Conservation (phyloP, 2,329 filamentous ascomycete genomes). For the Stagonosporopsis vannaccii region DNA sequence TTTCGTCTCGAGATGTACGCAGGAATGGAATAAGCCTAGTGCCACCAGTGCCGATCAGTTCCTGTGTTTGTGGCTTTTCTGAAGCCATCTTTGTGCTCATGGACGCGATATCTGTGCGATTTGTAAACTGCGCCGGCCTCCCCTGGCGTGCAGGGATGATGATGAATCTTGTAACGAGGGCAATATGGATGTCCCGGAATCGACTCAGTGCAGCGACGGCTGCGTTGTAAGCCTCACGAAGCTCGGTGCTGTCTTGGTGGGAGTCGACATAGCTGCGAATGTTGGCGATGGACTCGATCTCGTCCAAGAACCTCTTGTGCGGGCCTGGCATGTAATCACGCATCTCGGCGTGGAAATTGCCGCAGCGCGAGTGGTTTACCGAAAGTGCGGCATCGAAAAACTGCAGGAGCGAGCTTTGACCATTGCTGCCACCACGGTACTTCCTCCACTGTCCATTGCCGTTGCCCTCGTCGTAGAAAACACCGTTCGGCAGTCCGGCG, state of each 20-base stretch:
- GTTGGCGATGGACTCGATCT: slow-evolving; percentile 55
- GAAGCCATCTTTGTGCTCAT: slow-evolving; percentile 51
- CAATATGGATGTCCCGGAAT: slow-evolving; percentile 61
- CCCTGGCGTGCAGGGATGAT: slow-evolving; percentile 52
- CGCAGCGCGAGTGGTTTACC: slow-evolving; percentile 56
- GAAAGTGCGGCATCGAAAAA: slow-evolving; percentile 62
- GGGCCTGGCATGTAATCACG: slow-evolving; percentile 62
- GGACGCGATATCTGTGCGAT: slow-evolving; percentile 54
- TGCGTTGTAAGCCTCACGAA: slow-evolving; percentile 56
- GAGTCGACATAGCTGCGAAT: slow-evolving; percentile 55
- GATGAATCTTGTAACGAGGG: slow-evolving; percentile 62
- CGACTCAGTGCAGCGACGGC: slow-evolving; percentile 54
- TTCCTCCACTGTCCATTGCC: slow-evolving; percentile 59
- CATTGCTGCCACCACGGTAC: slow-evolving; percentile 63
- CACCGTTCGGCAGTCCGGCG: slow-evolving; percentile 59
- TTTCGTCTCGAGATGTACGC: slow-evolving; percentile 61
- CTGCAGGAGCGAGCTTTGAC: slow-evolving; percentile 62
- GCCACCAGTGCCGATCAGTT: slow-evolving; percentile 60
- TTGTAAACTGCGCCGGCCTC: slow-evolving; percentile 29
- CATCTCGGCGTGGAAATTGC: slow-evolving; percentile 55
- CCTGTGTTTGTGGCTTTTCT: slow-evolving; percentile 43
- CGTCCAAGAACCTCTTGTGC: slow-evolving; percentile 59
- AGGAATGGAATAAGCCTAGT: slow-evolving; percentile 62
- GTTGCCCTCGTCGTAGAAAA: slow-evolving; percentile 61
- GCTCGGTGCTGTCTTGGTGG: slow-evolving; percentile 39